Evolutionary conservation across 306 rosid species (phyloP), one percentile per base, ranked within the genome.

Genomic region (Castanea mollissima): DNA sequence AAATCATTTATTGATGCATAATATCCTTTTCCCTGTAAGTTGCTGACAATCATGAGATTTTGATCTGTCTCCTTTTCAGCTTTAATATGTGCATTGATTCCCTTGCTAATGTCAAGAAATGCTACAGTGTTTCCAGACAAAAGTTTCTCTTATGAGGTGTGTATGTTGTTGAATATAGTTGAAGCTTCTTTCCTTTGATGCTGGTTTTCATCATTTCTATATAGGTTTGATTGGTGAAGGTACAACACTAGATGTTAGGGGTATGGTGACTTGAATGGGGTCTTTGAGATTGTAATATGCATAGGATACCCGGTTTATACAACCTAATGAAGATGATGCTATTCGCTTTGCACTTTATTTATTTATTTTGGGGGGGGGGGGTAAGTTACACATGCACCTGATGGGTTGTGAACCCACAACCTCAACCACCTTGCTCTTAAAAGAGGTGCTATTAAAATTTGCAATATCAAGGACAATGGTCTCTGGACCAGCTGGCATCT

Each of bases 21-120:
- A 29, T 73, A 27, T 83, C 76, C 75, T 60, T 60, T 74, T 78
- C 75, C 75, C 72, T 58, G 60, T 54, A 52, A 59, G 82, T 62
- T 25, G 1, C 63, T 88, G 75, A 71, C 74, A 11, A 16, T 74
- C 54, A 75, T 78, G 74, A 55, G 71, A 58, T 62, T 15, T 68
- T 38, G 78, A 76, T 71, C 34, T 64, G 75, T 65, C 71, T 55
- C 78, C 70, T 82, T 87, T 83, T 77, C 98, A 95, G 99, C 99
- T 83, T 90, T 92, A 88, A 84, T 92, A 58, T 92, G 99, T 87
- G 97, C 99, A 32, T 90, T 91, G 90, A 81, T 95, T 82, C 97
- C 98, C 60, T 85, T 91, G 74, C 97, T 95, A 60, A 85, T 95
- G 99, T 87, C 98, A 84, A 91, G 97, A 87, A 89, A 78, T 83